Percentiles rank a stretch among this genome's conserved stretches.
Evolutionary conservation across 2,329 filamentous ascomycete species (phyloP).

Genomic region (Colletotrichum tropicicola): DNA sequence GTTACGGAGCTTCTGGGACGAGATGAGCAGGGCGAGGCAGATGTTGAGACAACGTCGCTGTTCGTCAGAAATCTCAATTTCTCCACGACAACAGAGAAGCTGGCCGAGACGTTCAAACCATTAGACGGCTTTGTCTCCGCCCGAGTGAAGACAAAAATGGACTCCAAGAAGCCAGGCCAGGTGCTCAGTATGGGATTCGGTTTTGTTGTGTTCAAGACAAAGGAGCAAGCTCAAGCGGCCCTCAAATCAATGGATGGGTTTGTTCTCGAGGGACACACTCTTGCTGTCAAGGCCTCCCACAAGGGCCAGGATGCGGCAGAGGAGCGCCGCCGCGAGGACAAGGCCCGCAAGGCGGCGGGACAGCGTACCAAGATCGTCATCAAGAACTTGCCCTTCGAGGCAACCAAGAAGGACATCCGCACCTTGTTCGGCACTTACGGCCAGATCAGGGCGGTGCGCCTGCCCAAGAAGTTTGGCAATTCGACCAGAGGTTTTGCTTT

Average conservation of each 20-base stretch:
- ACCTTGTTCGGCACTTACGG: conserved; percentile 89
- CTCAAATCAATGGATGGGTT: conserved; percentile 88
- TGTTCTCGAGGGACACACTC: conserved; percentile 85
- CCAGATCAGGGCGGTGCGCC: conserved; percentile 88
- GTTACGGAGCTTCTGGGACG: conserved; percentile 74
- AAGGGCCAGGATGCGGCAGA: conserved; percentile 88
- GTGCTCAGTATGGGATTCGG: conserved; percentile 97
- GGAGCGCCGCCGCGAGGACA: conserved; percentile 84
- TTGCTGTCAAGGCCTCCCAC: conserved; percentile 87
- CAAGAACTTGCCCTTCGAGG: conserved; percentile 98
- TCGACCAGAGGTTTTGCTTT: conserved; percentile 94
- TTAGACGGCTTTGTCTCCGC: conserved; percentile 91
- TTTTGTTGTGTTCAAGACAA: conserved; percentile 87
- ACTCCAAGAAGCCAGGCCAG: conserved; percentile 90
- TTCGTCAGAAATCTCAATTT: conserved; percentile 97
- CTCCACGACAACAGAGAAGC: conserved; percentile 78
- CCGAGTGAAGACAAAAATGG: conserved; percentile 89
- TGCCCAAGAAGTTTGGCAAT: conserved; percentile 94
- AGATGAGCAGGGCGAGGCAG: conserved; percentile 60
- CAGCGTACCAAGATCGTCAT: conserved; percentile 93
- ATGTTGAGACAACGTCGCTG: conserved; percentile 78
- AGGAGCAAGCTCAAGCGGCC: conserved; percentile 81
- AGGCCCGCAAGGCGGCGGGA: conserved; percentile 79
- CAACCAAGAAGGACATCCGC: conserved; percentile 90
- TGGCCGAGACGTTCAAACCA: conserved; percentile 81